Percentiles rank a stretch among this genome's conserved stretches.
Conservation (phyloP, 345 rosid species). For the Sonneratia caseolaris region DNA sequence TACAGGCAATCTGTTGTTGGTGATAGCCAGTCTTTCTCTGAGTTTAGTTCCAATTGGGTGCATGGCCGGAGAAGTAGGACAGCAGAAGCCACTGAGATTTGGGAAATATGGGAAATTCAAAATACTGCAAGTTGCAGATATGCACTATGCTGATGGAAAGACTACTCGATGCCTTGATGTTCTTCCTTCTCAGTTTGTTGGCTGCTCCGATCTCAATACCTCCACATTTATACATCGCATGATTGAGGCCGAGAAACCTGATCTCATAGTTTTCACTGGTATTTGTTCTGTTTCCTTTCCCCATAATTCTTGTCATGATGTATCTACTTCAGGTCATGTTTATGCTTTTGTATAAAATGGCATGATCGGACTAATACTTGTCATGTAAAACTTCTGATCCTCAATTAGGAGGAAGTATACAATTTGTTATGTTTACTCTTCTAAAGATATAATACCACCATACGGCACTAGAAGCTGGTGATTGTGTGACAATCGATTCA, state of each 20-base stretch:
- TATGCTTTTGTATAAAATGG: too few relatives aligned
- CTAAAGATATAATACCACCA: too few relatives aligned
- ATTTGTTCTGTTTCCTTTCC: conserved; percentile 1
- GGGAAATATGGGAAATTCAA: conserved; percentile 51
- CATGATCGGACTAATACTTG: too few relatives aligned
- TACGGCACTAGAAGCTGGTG: too few relatives aligned
- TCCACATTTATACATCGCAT: conserved; percentile 58
- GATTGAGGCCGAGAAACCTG: conserved; percentile 72
- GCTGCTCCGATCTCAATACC: conserved; percentile 87
- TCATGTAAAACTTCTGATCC: too few relatives aligned
- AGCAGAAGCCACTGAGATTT: conserved; percentile 33
- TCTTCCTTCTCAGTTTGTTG: conserved; percentile 30
- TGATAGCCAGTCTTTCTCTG: conserved; percentile 2
- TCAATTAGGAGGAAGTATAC: too few relatives aligned
- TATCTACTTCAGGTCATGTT: too few relatives aligned
- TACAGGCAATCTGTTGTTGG: neutral
- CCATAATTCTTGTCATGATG: too few relatives aligned
- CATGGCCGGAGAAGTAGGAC: neutral
- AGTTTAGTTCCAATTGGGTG: neutral
- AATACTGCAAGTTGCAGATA: conserved; percentile 86
- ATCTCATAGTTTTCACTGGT: conserved; percentile 90
- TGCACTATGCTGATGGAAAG: conserved; percentile 80
- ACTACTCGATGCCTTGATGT: conserved; percentile 47
- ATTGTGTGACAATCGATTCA: too few relatives aligned
- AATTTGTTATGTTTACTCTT: too few relatives aligned